Base-by-base conservation (phyloP, 2,329 filamentous ascomycete genomes). In the Geoglossum cookeanum region DNA sequence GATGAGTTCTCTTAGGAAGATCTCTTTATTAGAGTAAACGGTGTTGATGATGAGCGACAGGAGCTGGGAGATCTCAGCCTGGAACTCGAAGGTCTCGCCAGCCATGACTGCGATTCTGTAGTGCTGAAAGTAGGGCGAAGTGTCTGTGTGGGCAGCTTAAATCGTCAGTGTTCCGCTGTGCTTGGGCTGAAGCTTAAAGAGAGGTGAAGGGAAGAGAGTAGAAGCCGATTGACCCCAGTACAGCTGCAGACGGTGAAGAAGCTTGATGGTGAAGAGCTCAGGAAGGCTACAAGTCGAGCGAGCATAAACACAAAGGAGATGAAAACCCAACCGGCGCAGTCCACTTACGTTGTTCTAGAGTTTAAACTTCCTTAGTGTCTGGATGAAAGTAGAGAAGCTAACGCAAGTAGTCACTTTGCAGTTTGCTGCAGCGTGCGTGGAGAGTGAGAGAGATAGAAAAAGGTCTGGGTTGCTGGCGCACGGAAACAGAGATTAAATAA, bases 41-140 rank as follows among this genome's bases (percentile, higher is more conserved):
- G 92, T 97, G 87, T 98, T 98, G 83, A 98, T 98, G 77, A 98
- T 98, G 73, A 98, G 87, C 66, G 85, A 89, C 72, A 98, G 86
- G 65, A 98, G 87, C 87, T 98, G 92, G 86, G 91, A 97, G 73
- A 98, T 98, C 87, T 98, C 92, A 85, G 92, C 92, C 85, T 98
- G 92, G 80, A 97, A 98, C 85, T 97, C 91, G 78, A 98, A 98
- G 66, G 90, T 57, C 32, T 57, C 55, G 55, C 49, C 49, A 53
- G 49, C 30, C 49, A 53, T 53, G 29, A 53, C 49, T 37, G 49
- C 49, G 49, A 33, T 53, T 37, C 30, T 37, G 32, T 37, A 22
- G 13, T 13, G 22, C 17, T 22, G 22, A 2, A 4, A n/a, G n/a
- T 22, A 5, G 49, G 37, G 32, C 22, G 22, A 32, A 37, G 35